Conservation (phyloP, 208 protist species). For the Acanthamoeba castellanii region DNA sequence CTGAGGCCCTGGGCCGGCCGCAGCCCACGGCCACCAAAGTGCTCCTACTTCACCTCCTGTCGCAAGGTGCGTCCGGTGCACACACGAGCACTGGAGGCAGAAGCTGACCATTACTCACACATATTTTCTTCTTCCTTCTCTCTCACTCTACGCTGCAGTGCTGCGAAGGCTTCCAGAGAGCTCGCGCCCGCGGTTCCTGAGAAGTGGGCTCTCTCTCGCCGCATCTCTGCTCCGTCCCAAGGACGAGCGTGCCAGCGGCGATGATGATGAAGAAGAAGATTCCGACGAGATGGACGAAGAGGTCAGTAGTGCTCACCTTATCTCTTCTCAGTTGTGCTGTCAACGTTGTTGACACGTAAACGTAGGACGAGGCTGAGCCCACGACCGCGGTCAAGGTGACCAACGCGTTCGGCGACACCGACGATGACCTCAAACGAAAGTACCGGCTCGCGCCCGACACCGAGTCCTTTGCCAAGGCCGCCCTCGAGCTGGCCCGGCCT, state of each 20-base stretch:
- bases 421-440: slow-evolving; percentile 33
- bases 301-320: background rate
- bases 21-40: slow-evolving; percentile 6
- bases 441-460: slow-evolving; percentile 16
- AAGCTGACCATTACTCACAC: background rate
- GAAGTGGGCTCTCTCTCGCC: background rate
- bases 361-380: background rate
- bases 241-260: background rate
- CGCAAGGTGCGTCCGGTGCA: background rate
- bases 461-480: background rate
- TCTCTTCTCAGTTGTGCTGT: background rate
- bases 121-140: background rate
- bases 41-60: background rate
- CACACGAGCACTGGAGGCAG: background rate
- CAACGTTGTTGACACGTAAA: background rate
- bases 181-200: background rate
- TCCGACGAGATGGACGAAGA: background rate
- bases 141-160: background rate
- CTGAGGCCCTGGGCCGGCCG: background rate
- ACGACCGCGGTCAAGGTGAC: slow-evolving; percentile 15
- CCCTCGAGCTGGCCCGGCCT: background rate
- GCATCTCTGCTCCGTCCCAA: background rate
- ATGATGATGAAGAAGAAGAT: background rate
- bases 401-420: slow-evolving; percentile 34
- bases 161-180: background rate